phyloP scores from a whole-genome alignment of 2,329 filamentous ascomycete genomes.

The Phialemoniopsis sp. region DNA sequence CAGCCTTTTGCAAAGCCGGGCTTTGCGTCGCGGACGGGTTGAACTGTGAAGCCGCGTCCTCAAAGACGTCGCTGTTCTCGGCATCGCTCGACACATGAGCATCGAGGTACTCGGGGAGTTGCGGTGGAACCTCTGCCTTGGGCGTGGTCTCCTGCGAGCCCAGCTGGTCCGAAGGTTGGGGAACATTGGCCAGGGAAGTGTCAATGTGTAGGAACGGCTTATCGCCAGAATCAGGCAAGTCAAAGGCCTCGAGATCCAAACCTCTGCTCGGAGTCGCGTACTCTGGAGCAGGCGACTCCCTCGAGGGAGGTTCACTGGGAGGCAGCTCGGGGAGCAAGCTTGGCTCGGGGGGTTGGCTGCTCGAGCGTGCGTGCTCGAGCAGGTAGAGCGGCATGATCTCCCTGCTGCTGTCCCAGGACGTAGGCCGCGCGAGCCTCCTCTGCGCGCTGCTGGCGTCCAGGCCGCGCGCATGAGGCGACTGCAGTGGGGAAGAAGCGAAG shows the following conservation, averaged over 20 bases:
- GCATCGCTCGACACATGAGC: conserved; percentile 1
- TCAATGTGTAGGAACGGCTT: conserved; percentile 29
- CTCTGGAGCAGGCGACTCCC: conserved; percentile 1
- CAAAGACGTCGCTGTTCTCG: conserved; percentile 8
- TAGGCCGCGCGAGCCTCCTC: conserved; percentile 43
- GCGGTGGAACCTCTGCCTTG: conserved; percentile 49
- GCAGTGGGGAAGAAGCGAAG: conserved; percentile 31
- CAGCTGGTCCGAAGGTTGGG: conserved; percentile 39
- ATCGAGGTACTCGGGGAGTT: conserved; percentile 11
- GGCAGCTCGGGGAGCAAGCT: conserved; percentile 44
- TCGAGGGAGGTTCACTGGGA: conserved; percentile 22
- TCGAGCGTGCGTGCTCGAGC: conserved; percentile 55
- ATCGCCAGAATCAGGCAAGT: not conserved
- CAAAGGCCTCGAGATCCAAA: too few species aligned
- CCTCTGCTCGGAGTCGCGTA: not conserved
- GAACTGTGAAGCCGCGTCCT: conserved; percentile 4
- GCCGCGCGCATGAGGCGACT: conserved; percentile 8
- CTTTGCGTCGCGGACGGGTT: conserved; percentile 2
- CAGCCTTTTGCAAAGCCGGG: not conserved
- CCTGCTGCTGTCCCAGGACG: conserved; percentile 58
- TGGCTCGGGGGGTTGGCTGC: conserved; percentile 21
- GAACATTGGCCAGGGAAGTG: conserved; percentile 24
- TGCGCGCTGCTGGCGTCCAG: conserved; percentile 14
- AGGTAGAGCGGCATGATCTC: conserved; percentile 82
- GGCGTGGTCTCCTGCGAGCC: conserved; percentile 67